Evolutionary conservation across 2,329 filamentous ascomycete genomes (phyloP).

Genomic region (Talaromyces sp.): DNA sequence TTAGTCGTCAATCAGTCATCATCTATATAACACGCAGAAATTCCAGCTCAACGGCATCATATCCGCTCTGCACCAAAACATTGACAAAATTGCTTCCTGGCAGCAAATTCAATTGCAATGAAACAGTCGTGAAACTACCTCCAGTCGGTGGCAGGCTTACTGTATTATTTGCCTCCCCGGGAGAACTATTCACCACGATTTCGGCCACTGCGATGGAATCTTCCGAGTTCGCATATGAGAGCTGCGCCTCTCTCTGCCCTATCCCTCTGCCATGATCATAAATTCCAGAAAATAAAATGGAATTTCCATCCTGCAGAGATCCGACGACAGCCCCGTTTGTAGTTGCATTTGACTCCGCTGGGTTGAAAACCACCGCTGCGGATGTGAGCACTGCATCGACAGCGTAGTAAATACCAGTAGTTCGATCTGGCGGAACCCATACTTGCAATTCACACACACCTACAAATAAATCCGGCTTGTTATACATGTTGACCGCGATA

Average conservation of each 20-base stretch:
- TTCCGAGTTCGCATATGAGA: not conserved
- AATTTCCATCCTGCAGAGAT: not conserved
- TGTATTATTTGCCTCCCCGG: not conserved
- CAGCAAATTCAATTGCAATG: not conserved
- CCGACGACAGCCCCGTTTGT: not conserved
- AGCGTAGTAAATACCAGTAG: not conserved
- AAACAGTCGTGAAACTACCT: not conserved
- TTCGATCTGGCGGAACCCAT: not conserved
- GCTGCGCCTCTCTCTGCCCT: not conserved
- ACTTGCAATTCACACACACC: not conserved
- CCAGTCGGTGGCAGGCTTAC: not conserved
- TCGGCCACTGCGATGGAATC: not conserved
- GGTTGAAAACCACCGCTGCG: not conserved
- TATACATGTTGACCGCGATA: not conserved
- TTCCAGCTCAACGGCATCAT: not conserved
- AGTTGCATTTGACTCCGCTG: not conserved
- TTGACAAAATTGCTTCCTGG: not conserved
- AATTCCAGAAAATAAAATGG: not conserved
- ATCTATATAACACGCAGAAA: not conserved
- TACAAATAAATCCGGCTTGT: not conserved
- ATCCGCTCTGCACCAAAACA: not conserved
- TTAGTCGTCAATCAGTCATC: not conserved
- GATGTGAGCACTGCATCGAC: not conserved
- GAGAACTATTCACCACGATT: not conserved
- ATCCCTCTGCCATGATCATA: not conserved